Evolutionary conservation across 2,329 filamentous ascomycete species (phyloP).

Genomic region (Fusarium xylarioides): DNA sequence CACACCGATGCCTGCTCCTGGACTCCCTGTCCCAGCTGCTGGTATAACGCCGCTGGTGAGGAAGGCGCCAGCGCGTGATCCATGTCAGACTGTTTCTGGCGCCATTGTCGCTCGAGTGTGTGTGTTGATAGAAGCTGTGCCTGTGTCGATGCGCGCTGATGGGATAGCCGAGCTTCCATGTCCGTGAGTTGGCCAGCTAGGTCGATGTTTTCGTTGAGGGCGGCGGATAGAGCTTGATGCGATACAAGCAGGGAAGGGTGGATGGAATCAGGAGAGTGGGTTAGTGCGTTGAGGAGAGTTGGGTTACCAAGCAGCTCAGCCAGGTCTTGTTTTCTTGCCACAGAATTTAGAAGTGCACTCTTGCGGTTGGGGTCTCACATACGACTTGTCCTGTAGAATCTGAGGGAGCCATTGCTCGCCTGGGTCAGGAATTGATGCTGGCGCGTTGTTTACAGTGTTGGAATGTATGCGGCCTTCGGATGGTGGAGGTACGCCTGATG

Average conservation of each 20-base stretch:
- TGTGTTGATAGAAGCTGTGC: conserved; percentile 84
- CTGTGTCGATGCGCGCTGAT: conserved; percentile 76
- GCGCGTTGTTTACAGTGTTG: conserved; percentile 35
- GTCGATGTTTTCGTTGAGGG: conserved; percentile 76
- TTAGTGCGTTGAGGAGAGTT: conserved; percentile 76
- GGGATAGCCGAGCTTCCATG: conserved; percentile 65
- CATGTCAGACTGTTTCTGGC: conserved; percentile 87
- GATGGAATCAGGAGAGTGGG: conserved; percentile 70
- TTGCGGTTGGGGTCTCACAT: conserved; percentile 45
- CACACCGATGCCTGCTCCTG: conserved; percentile 86
- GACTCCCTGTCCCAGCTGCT: conserved; percentile 78
- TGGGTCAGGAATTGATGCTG: conserved; percentile 61
- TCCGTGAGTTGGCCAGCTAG: conserved; percentile 71
- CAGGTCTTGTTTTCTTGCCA: conserved; percentile 77
- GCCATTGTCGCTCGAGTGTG: conserved; percentile 91
- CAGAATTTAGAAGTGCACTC: conserved; percentile 21
- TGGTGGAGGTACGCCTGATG: conserved; percentile 56
- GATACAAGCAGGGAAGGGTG: conserved; percentile 78
- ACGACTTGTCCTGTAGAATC: conserved; percentile 84
- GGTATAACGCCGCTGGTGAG: conserved; percentile 86
- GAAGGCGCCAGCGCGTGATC: conserved; percentile 86
- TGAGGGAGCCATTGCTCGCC: conserved; percentile 82
- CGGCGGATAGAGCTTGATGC: conserved; percentile 68
- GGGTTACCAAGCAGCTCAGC: conserved; percentile 72
- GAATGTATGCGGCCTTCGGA: conserved; percentile 44